Evolutionary conservation across 495 filamentous ascomycete species (phyloP).

Genomic region (Xanthoparmelia taractica): DNA sequence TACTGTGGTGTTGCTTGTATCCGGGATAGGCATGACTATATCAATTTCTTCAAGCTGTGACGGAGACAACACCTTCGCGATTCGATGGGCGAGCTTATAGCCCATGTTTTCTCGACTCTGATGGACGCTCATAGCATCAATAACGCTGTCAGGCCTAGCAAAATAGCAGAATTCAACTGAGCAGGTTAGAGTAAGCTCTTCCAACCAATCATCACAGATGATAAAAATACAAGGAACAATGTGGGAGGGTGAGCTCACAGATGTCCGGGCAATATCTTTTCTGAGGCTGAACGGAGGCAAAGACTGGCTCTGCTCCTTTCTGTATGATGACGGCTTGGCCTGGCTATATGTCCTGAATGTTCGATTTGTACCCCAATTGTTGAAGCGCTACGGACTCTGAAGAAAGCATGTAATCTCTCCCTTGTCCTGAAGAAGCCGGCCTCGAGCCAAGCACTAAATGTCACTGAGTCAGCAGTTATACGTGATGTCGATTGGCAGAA

Average conservation of each 20-base stretch:
- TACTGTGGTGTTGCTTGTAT: slow-evolving; percentile 80
- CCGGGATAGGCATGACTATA: slow-evolving; percentile 82
- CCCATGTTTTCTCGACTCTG: slow-evolving; percentile 89
- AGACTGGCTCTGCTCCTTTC: slow-evolving; percentile 46
- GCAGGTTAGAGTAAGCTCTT: no score
- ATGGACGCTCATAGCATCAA: slow-evolving; percentile 90
- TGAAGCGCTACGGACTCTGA: slow-evolving; percentile 91
- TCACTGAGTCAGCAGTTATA: no score
- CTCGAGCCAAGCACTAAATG: slow-evolving; percentile 60
- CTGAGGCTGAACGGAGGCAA: slow-evolving; percentile 65
- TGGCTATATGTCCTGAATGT: slow-evolving; percentile 77
- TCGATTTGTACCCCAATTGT: slow-evolving; percentile 65
- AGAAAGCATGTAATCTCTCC: slow-evolving; percentile 91
- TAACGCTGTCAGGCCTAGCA: slow-evolving; percentile 80
- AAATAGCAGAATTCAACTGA: slow-evolving; percentile 60
- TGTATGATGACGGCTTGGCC: slow-evolving; percentile 91
- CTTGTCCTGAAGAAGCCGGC: slow-evolving; percentile 55
- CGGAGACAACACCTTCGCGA: slow-evolving; percentile 63
- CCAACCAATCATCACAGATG: no score
- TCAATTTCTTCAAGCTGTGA: slow-evolving; percentile 79
- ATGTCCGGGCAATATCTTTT: slow-evolving; percentile 48
- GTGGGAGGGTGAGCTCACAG: no score
- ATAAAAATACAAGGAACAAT: no score
- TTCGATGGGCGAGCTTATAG: slow-evolving; percentile 70
- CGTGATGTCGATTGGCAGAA: no score